These are phyloP conservation scores for Tricholoma sp. DNA, from an alignment of 768 basidiomycete species.

Conservation along the genomic window DNA sequence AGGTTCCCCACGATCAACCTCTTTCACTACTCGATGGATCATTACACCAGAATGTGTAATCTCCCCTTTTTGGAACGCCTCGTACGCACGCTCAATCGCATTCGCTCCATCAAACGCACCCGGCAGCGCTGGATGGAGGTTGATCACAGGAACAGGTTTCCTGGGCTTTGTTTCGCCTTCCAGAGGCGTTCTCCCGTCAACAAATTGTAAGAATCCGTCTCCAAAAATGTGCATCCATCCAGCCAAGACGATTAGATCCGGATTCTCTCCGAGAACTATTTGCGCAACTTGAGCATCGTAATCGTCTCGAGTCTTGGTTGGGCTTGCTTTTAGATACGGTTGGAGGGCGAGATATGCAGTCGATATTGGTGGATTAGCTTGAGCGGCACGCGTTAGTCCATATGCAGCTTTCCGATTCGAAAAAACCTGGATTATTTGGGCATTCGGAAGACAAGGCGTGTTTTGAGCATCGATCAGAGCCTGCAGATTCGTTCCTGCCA, in stretches of 20 bases:
- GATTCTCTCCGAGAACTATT: slow-evolving; percentile 54
- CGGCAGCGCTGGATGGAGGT: slow-evolving; percentile 93
- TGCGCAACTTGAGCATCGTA: slow-evolving; percentile 82
- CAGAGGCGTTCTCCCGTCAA: slow-evolving; percentile 38
- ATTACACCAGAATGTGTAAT: slow-evolving; percentile 78
- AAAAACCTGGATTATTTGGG: slow-evolving; percentile 73
- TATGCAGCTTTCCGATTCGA: slow-evolving; percentile 91
- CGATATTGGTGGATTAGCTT: slow-evolving; percentile 70
- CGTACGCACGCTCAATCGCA: slow-evolving; percentile 84
- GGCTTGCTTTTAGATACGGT: slow-evolving; percentile 71
- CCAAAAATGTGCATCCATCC: slow-evolving; percentile 99
- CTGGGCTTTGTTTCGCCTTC: slow-evolving; percentile 30
- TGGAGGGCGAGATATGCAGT: slow-evolving; percentile 81
- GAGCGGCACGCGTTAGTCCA: slow-evolving; percentile 76
- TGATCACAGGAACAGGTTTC: slow-evolving; percentile 75
- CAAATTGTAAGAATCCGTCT: slow-evolving; percentile 68
- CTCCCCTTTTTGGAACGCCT: slow-evolving; percentile 81
- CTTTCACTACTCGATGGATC: slow-evolving; percentile 90
- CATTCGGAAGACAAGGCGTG: slow-evolving; percentile 66
- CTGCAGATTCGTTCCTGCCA: slow-evolving; percentile 88
- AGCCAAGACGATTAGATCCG: slow-evolving; percentile 90
- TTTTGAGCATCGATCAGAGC: slow-evolving; percentile 87
- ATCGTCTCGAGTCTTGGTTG: slow-evolving; percentile 69
- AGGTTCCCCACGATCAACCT: slow-evolving; percentile 91
- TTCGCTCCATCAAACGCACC: slow-evolving; percentile 96